phyloP scores from a whole-genome alignment of 1,284 basidiomycete species.

The Ceratobasidium papillatum region DNA sequence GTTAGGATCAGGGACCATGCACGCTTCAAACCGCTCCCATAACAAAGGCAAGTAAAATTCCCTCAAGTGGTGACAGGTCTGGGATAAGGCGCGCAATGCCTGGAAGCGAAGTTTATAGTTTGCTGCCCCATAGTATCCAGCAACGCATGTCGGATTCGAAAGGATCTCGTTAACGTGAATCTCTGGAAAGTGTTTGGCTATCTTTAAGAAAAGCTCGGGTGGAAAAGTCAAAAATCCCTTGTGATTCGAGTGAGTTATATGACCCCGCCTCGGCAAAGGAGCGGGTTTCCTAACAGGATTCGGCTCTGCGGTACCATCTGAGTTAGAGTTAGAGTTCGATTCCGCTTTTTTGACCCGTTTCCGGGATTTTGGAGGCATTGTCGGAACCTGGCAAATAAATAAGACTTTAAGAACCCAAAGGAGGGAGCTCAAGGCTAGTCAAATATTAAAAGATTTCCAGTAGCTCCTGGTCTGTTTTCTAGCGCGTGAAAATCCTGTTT shows the following conservation, averaged over 20 bases:
- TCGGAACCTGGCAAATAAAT: too few relatives aligned
- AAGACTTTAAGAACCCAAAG: too few relatives aligned
- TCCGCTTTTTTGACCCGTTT: background rate
- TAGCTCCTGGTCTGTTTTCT: too few relatives aligned
- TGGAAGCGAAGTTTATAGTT: background rate
- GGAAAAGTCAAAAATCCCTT: constrained; percentile 2
- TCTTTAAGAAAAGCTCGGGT: constrained; percentile 1
- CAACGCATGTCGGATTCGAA: background rate
- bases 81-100: constrained; percentile 1
- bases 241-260: background rate
- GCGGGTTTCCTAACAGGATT: background rate
- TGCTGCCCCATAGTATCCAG: background rate
- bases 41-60: constrained; percentile 6
- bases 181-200: background rate
- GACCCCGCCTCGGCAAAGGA: background rate
- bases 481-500: too few relatives aligned
- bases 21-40: constrained; percentile 26
- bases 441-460: too few relatives aligned
- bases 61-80: background rate
- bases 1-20: background rate
- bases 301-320: background rate
- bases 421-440: too few relatives aligned
- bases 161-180: constrained; percentile 1
- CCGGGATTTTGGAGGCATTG: background rate
- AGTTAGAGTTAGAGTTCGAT: background rate